These are phyloP conservation scores for Clarireedia paspali DNA, from an alignment of 2,329 filamentous ascomycete genomes.

Conservation along the genomic window DNA sequence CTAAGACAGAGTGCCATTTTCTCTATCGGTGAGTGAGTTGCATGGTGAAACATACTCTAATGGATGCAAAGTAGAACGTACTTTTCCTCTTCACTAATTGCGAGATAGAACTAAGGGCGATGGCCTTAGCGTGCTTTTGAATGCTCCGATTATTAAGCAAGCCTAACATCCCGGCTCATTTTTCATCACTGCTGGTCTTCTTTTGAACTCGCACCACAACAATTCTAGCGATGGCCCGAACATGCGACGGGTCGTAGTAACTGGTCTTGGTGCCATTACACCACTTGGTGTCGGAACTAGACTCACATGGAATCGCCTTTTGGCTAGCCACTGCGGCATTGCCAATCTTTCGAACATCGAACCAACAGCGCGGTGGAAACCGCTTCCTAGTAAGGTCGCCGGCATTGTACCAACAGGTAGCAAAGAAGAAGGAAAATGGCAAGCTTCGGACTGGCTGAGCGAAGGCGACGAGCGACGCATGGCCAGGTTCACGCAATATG, in stretches of 20 bases:
- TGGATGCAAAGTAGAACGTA: too few relatives aligned
- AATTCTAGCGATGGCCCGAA: conserved; percentile 19
- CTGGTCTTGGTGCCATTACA: conserved; percentile 73
- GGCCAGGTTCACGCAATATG: conserved; percentile 89
- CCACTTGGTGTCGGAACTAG: conserved; percentile 75
- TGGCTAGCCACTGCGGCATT: conserved; percentile 75
- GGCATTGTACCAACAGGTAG: conserved; percentile 64
- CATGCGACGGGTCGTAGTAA: conserved; percentile 69
- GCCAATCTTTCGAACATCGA: conserved; percentile 58
- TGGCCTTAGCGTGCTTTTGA: too few relatives aligned
- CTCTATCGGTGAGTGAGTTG: too few relatives aligned
- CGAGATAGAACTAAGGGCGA: too few relatives aligned
- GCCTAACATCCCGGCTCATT: not conserved
- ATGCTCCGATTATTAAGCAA: not conserved
- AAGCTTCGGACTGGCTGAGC: conserved; percentile 45
- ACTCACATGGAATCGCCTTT: conserved; percentile 71
- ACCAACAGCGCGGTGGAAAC: conserved; percentile 44
- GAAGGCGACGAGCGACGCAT: conserved; percentile 61
- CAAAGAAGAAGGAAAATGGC: conserved; percentile 40
- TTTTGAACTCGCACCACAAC: not conserved
- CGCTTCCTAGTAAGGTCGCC: conserved; percentile 77
- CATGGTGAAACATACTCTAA: too few relatives aligned
- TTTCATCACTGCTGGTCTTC: too few relatives aligned
- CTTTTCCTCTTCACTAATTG: too few relatives aligned
- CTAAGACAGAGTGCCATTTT: too few relatives aligned